Percentiles rank a stretch among this genome's conserved stretches.
These are phyloP conservation scores for Tetraselmis chui DNA, from an alignment of 139 green algal genomes.

Conservation along the genomic window DNA sequence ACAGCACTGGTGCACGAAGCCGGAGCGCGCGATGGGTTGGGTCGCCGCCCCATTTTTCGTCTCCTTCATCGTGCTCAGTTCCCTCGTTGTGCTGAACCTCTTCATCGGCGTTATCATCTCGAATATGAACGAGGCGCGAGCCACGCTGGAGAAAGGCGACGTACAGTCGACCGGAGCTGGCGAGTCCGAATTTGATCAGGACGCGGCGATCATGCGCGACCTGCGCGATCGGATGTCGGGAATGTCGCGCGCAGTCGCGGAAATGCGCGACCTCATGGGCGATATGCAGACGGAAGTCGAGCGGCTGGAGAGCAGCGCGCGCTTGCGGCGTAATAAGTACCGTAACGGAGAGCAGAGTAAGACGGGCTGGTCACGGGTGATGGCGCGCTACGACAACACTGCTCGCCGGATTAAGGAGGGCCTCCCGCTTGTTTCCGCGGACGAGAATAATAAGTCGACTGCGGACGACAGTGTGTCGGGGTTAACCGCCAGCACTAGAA, in stretches of 20 bases:
- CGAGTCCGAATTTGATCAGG: not conserved
- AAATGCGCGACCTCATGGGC: not conserved
- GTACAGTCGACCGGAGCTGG: not conserved
- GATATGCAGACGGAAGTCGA: not conserved
- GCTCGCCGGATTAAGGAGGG: not conserved
- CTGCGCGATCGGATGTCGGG: not conserved
- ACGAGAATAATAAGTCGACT: too few relatives aligned
- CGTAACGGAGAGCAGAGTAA: not conserved
- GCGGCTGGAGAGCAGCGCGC: not conserved
- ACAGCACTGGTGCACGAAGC: not conserved
- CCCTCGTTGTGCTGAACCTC: constrained; percentile 2
- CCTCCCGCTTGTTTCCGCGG: too few relatives aligned
- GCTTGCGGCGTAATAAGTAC: not conserved
- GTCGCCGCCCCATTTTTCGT: constrained; percentile 4
- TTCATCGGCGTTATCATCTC: constrained; percentile 4
- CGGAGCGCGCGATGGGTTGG: not conserved
- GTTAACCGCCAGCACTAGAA: too few relatives aligned
- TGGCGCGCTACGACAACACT: not conserved
- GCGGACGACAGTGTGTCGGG: too few relatives aligned
- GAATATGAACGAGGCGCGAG: not conserved
- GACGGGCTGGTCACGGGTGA: not conserved
- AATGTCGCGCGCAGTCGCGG: not conserved
- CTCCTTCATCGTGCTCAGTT: not conserved
- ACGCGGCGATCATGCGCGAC: not conserved
- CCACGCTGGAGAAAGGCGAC: not conserved